phyloP scores from a whole-genome alignment of 495 filamentous ascomycete genomes.

The Hypoxylon crocopeplum region DNA sequence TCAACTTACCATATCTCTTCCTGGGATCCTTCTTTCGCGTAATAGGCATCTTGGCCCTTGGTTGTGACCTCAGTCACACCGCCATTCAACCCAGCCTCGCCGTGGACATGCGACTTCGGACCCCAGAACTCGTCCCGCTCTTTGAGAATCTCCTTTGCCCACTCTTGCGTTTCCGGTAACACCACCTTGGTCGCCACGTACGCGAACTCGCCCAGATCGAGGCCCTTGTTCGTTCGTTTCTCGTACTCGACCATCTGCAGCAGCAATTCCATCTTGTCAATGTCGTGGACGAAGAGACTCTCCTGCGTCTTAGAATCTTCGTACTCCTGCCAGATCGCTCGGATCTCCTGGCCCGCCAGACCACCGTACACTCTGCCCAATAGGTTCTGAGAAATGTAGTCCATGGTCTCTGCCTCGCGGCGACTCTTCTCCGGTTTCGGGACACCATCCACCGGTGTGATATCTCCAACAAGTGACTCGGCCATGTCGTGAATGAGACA shows the following conservation, averaged over 20 bases:
- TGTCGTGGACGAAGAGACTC: slow-evolving; percentile 89
- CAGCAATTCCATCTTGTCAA: slow-evolving; percentile 94
- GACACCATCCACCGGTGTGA: slow-evolving; percentile 85
- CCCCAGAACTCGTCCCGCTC: slow-evolving; percentile 83
- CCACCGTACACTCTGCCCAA: slow-evolving; percentile 78
- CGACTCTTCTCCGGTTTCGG: slow-evolving; percentile 79
- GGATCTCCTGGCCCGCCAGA: slow-evolving; percentile 68
- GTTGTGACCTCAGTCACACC: slow-evolving; percentile 45
- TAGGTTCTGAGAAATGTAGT: slow-evolving; percentile 76
- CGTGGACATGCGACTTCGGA: slow-evolving; percentile 46
- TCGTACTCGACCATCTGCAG: slow-evolving; percentile 98
- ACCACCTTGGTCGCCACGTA: slow-evolving; percentile 75
- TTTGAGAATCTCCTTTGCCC: slow-evolving; percentile 75
- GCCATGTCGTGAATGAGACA: slow-evolving; percentile 98
- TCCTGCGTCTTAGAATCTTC: slow-evolving; percentile 84
- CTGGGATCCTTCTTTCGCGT: slow-evolving; percentile 37
- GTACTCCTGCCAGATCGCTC: slow-evolving; percentile 88
- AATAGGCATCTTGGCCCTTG: slow-evolving; percentile 52
- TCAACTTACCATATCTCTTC: slow-evolving; percentile 22
- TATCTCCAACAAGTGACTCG: slow-evolving; percentile 91
- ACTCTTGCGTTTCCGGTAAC: slow-evolving; percentile 77
- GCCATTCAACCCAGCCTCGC: slow-evolving; percentile 49
- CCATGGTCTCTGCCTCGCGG: slow-evolving; percentile 87
- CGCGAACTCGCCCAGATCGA: slow-evolving; percentile 85
- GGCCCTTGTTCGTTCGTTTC: slow-evolving; percentile 63